These are phyloP conservation scores for Fraxinus ornus DNA, from an alignment of 305 asterid genomes.

Conservation along the genomic window DNA sequence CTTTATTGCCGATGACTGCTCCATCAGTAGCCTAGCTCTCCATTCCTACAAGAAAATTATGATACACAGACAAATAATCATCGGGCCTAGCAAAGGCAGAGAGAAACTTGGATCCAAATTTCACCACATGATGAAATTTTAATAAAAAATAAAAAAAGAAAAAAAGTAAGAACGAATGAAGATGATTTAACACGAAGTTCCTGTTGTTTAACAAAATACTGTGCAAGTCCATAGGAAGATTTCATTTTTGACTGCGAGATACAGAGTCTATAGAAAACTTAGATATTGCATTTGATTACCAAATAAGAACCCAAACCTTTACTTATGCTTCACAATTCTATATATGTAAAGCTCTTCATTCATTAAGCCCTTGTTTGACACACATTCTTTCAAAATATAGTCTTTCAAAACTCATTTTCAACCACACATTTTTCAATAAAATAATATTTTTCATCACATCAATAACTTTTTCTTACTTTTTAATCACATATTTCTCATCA, in stretches of 20 bases:
- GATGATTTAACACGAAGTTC: neutral
- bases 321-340: neutral
- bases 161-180: neutral
- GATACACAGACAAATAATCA: constrained; percentile 8
- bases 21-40: constrained; percentile 63
- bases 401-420: too few relatives aligned
- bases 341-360: neutral
- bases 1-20: constrained; percentile 82
- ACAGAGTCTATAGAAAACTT: neutral
- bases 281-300: neutral
- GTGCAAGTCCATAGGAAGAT: neutral
- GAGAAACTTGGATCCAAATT: neutral
- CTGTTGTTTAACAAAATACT: neutral
- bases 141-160: constrained; percentile 24
- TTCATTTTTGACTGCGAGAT: neutral
- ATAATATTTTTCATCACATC: too few relatives aligned
- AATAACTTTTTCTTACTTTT: too few relatives aligned
- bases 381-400: too few relatives aligned
- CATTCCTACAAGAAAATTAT: constrained; percentile 61
- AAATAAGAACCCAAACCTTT: neutral
- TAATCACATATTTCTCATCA: too few relatives aligned
- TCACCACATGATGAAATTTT: neutral
- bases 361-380: too few relatives aligned
- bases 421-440: too few relatives aligned
- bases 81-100: neutral